Evolutionary conservation across 441 rosid genomes (phyloP).

Genomic region (Hura crepitans): DNA sequence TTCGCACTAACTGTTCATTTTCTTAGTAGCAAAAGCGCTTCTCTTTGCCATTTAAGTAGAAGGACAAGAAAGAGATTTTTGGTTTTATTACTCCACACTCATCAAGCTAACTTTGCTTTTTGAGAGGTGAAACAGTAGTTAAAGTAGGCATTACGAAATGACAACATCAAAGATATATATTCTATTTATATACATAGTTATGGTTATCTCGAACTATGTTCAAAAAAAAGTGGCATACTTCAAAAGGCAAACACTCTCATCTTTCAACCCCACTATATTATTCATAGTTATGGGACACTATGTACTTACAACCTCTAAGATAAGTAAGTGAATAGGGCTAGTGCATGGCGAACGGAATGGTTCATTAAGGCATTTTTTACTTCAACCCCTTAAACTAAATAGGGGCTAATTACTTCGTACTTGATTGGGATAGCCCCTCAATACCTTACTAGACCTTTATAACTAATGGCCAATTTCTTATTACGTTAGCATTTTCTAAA

Average conservation of each 20-base stretch:
- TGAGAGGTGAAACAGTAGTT: constrained; percentile 13
- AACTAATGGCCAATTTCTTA: too few species aligned
- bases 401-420: not conserved
- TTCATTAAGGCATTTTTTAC: too few species aligned
- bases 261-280: too few species aligned
- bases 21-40: too few species aligned
- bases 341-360: too few species aligned
- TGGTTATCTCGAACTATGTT: not conserved
- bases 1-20: too few species aligned
- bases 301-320: too few species aligned
- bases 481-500: too few species aligned
- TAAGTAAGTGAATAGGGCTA: too few species aligned
- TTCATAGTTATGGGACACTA: too few species aligned
- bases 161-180: constrained; percentile 1
- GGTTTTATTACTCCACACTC: constrained; percentile 15
- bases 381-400: not conserved
- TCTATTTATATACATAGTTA: not conserved
- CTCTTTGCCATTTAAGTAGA: too few species aligned
- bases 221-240: not conserved
- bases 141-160: constrained; percentile 17
- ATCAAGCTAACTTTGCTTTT: constrained; percentile 23
- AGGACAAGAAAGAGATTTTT: too few species aligned
- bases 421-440: not conserved
- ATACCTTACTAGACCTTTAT: constrained; percentile 2
- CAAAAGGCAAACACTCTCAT: not conserved